Evolutionary conservation across 345 rosid species (phyloP), one percentile per base, ranked within the genome.

Genomic region (Acer campestre): DNA sequence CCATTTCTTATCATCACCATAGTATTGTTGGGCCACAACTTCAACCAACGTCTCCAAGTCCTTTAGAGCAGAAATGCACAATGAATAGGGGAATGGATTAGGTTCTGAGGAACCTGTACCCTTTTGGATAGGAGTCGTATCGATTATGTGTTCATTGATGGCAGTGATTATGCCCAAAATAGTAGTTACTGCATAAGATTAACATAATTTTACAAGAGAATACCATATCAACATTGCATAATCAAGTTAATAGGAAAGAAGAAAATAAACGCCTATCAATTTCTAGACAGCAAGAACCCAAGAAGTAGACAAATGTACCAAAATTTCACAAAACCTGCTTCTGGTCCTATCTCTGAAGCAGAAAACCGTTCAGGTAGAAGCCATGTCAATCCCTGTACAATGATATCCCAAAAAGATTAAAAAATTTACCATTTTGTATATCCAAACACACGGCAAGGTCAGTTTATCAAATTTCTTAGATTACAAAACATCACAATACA

Each of bases 321-420:
- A 95, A 93, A 64, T 87, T 82, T 86, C 91, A 93, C 93, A 90
- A 89, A 95, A 95, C 98, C 98, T 93, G 98, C 97, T 95, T 95
- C 98, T 79, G 97, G 97, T 81, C 94, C 95, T 74, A 95, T 95
- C 90, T 92, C 98, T 82, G 98, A 93, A 80, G 83, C 73, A 59
- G 98, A 93, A 84, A 95, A 93, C 79, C 95, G 84, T 85, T 91
- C 97, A 1, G 94, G 96, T 79, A 95, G 93, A 82, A 93, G 91
- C 98, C 98, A 95, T 64, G 98, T 93, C 83, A 95, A 80, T 85
- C 98, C 99, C 99, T 95, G 92, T 40, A 76, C 56, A 73, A 74
- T 16, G 40, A 62, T 71, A 75, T 42, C 55, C 72, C 61, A 67
- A 2, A 55, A 10, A 42, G 42, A 68, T 27, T 75, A 75, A 27